phyloP scores from a whole-genome alignment of 2,329 filamentous ascomycete genomes.

The Sporothrix dimorphospora region DNA sequence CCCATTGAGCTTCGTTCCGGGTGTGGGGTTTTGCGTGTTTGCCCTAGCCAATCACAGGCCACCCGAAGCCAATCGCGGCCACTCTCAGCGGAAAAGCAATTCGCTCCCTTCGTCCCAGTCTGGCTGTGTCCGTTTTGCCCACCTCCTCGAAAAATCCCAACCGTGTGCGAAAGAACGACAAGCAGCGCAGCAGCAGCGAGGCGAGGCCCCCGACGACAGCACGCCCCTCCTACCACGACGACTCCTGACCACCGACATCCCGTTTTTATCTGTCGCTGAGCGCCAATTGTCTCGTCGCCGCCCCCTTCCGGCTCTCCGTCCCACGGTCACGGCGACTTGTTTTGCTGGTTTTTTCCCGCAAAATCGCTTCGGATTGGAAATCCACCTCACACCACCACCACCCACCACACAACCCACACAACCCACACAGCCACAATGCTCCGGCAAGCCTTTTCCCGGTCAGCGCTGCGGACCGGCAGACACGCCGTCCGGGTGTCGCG shows the following conservation, averaged over 20 bases:
- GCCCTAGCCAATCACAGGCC: slow-evolving; percentile 30
- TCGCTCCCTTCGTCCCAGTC: slow-evolving; percentile 33
- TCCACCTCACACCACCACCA: slow-evolving; percentile 33
- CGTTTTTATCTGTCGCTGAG: not conserved
- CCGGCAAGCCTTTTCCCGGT: slow-evolving; percentile 68
- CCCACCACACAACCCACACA: slow-evolving; percentile 38
- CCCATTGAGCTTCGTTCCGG: slow-evolving; percentile 31
- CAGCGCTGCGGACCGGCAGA: slow-evolving; percentile 67
- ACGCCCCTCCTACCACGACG: not conserved
- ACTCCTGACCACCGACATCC: not conserved
- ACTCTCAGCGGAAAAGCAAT: slow-evolving; percentile 34
- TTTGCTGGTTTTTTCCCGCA: slow-evolving; percentile 22
- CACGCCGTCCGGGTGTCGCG: slow-evolving; percentile 66
- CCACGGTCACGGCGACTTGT: slow-evolving; percentile 27
- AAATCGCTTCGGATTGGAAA: slow-evolving; percentile 37
- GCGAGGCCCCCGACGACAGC: slow-evolving; percentile 18
- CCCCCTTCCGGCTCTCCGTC: slow-evolving; percentile 27
- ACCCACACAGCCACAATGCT: slow-evolving; percentile 59
- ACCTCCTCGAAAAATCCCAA: slow-evolving; percentile 32
- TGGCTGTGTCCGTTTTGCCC: slow-evolving; percentile 29
- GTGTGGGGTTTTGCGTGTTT: slow-evolving; percentile 21
- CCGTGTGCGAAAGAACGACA: slow-evolving; percentile 19
- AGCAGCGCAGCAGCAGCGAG: slow-evolving; percentile 11
- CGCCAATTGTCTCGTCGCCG: slow-evolving; percentile 11
- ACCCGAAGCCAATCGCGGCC: slow-evolving; percentile 35